Percentiles rank a stretch among this genome's conserved stretches.
phyloP scores from a whole-genome alignment of 176 grass and related monocot genomes.

The Avena eriantha region DNA sequence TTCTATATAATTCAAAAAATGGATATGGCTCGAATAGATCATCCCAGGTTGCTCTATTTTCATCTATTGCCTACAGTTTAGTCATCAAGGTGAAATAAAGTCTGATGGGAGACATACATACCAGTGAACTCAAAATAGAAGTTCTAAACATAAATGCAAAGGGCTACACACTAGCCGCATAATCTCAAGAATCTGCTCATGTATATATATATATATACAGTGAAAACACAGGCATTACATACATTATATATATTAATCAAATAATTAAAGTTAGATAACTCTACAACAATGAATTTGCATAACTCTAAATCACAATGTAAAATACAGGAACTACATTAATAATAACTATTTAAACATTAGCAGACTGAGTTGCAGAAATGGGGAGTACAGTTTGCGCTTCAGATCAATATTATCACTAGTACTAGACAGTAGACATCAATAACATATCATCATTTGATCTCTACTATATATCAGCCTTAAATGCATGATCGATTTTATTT shows the following conservation, averaged over 20 bases:
- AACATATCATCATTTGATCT: background rate
- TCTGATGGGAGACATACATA: slow-evolving; percentile 5
- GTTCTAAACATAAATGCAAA: slow-evolving; percentile 27
- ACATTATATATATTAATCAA: background rate
- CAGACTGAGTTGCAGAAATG: background rate
- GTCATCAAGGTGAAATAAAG: slow-evolving; percentile 19
- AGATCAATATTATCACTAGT: slow-evolving; percentile 4
- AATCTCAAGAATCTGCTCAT: slow-evolving; percentile 1
- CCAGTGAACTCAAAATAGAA: background rate
- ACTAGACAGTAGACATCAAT: background rate
- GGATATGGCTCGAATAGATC: slow-evolving; percentile 76
- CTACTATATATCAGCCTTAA: background rate
- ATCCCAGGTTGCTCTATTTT: slow-evolving; percentile 68
- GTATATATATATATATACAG: background rate
- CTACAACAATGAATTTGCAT: slow-evolving; percentile 11
- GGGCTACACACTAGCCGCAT: slow-evolving; percentile 6
- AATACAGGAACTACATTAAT: slow-evolving; percentile 11
- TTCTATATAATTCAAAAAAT: slow-evolving; percentile 91
- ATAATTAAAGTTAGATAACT: slow-evolving; percentile 33
- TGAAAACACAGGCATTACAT: slow-evolving; percentile 20
- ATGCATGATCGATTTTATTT: slow-evolving; percentile 12
- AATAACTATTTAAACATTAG: background rate
- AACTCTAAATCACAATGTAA: slow-evolving; percentile 14
- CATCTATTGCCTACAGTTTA: slow-evolving; percentile 77
- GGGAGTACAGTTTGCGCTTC: background rate